Base-by-base conservation (phyloP, 2,329 filamentous ascomycete species). In the Lanzia echinophila region DNA sequence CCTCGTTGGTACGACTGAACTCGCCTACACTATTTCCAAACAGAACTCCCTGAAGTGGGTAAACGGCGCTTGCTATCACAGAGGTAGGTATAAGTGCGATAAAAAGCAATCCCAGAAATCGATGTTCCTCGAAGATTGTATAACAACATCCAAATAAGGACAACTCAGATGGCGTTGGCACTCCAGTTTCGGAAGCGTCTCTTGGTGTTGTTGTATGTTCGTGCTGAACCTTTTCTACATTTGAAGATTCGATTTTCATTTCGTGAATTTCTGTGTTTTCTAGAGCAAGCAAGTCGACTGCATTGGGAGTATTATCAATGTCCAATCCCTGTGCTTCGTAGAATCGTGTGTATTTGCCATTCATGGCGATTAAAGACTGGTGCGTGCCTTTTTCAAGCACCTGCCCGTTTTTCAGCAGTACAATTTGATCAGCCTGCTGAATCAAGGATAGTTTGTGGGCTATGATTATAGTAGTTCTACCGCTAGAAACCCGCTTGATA, bases 381-480 rank as follows among this genome's bases (percentile, higher is more conserved):
- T 96, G 91, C 0, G 82, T 90, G 44, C 92, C 92, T 69, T 96
- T 89, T 70, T 97, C 92, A 15, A 95, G 77, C 55, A 97, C 94
- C 17, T 76, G 73, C 12, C 92, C 92, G 53, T 82, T 72, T 6
- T 84, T 79, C 84, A 96, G 90, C 59, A 96, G 90, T 6, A 96
- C 87, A 60, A 96, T 96, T 64, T 95, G 96, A 70, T 96, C 86
- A 0, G 91, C 90, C 59, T 89, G 84, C 69, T 84, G 89, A 73
- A 97, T 95, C 3, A 91, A 96, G 1, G 89, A 95, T 11, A 97
- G 76, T 60, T 91, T 85, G 71, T 97, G 92, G 45, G 92, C 91
- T 69, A 97, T 96, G 3, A 90, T 87, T 61, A 96, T 95, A 2
- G 91, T 96, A 0, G 92, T 97, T 43, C 91, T 82, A 15, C 90